phyloP scores from a whole-genome alignment of 192 early-diverging fungal species.

The Gigaspora rosea region DNA sequence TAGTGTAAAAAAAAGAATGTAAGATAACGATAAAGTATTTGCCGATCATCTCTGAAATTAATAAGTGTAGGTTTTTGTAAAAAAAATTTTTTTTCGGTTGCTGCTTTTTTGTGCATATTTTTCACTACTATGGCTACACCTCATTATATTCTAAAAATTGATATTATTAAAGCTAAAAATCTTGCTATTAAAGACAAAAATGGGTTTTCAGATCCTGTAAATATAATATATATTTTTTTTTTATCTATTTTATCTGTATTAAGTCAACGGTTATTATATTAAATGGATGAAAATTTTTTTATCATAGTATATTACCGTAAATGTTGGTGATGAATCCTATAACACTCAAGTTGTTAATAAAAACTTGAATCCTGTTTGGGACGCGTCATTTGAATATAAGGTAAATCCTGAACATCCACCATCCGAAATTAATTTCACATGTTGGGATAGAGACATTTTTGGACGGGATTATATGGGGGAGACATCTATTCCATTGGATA shows the following conservation, averaged over 20 bases:
- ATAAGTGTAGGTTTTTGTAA: no score
- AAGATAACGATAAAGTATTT: no score
- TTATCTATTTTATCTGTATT: background rate
- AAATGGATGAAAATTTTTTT: background rate
- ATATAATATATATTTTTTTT: background rate
- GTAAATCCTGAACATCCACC: conserved; percentile 43
- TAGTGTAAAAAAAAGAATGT: no score
- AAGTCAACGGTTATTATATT: background rate
- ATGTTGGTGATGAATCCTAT: conserved; percentile 56
- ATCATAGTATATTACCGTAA: conserved; percentile 49
- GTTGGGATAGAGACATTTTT: conserved; percentile 73
- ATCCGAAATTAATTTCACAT: conserved; percentile 46
- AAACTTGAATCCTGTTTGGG: conserved; percentile 71
- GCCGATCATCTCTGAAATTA: no score
- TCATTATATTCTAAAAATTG: background rate
- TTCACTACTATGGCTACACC: no score
- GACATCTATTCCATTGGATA: conserved; percentile 56
- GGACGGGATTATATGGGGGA: conserved; percentile 70
- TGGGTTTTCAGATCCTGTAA: conserved; percentile 51
- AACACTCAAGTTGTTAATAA: conserved; percentile 62
- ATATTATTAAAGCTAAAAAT: conserved; percentile 35
- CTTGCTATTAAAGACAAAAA: conserved; percentile 51
- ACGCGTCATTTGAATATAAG: conserved; percentile 56
- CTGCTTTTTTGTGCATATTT: no score
- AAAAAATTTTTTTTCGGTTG: no score